phyloP scores from a whole-genome alignment of 495 filamentous ascomycete genomes.

The Tuber brumale region DNA sequence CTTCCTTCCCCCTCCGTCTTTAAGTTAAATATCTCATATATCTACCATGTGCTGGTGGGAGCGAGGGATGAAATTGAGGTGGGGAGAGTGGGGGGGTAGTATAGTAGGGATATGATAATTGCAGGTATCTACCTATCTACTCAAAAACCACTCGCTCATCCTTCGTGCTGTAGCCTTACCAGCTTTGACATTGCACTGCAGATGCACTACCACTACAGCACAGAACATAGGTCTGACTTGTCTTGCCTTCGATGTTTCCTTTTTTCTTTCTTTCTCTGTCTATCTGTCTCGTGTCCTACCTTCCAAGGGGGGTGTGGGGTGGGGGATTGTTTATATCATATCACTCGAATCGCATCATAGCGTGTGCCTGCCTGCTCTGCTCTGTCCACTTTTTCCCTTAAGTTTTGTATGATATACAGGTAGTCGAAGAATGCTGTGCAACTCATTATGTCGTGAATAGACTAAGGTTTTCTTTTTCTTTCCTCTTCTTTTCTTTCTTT shows the following conservation, averaged over 20 bases:
- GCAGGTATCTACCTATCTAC: not conserved
- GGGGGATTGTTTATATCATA: not conserved
- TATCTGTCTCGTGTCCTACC: not conserved
- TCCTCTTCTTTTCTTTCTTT: no score
- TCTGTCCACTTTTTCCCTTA: not conserved
- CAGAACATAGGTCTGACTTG: not conserved
- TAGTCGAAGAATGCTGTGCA: not conserved
- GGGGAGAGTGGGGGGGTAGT: not conserved
- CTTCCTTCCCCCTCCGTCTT: not conserved
- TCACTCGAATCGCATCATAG: not conserved
- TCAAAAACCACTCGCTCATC: not conserved
- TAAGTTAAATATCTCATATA: not conserved
- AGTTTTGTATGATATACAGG: not conserved
- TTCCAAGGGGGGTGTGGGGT: not conserved
- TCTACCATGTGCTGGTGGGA: not conserved
- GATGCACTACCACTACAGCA: not conserved
- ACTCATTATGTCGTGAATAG: not conserved
- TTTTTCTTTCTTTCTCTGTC: not conserved
- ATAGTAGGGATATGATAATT: not conserved
- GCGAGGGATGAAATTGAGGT: not conserved
- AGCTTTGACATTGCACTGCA: not conserved
- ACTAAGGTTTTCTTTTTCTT: not conserved
- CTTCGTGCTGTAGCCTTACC: not conserved
- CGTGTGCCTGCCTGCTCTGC: not conserved
- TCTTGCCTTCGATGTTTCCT: not conserved